Evolutionary conservation across 164 flowering plant species (phyloP), one percentile per base, ranked within the genome.

Genomic region (Liquidambar formosana): DNA sequence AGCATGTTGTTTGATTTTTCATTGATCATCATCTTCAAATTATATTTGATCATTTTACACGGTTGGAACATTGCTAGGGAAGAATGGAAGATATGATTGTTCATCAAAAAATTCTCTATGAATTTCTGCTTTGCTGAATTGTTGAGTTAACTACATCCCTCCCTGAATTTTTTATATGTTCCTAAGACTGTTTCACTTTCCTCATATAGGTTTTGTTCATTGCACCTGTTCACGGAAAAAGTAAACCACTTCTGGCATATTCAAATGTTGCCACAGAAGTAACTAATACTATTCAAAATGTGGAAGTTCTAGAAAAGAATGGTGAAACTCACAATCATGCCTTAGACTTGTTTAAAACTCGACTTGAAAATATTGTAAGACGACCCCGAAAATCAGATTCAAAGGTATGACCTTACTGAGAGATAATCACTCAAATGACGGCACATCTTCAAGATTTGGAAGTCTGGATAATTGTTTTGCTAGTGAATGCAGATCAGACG

Each of bases 121-220:
- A 8, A 21, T 26, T 54, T 59, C 63, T 59, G 63, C 43, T 2
- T 14, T 26, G 23, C 45, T 59, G 63, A 59, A 59, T 16, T 59
- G 44, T 33, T 59, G 22, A 15, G 11, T 59, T 13, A 59, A 28
- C 28, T 59, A 28, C 10, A 18, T 8, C 12, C 41, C 19, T 18
- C 63, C 21, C 3, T 12, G 28, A 41, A 23, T n/a, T 58, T 25
- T 47, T 62, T 67, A 44, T 44, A 21, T 26, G 53, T 22, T 28
- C 58, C 11, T 54, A 54, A 11, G 2, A 22, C 52, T 63, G 14
- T n/a, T 28, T 54, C 9, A 1, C 38, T 60, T 60, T 64, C 57
- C 51, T 57, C 53, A 28, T 83, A 72, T 71, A 94, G 99, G 75
- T 94, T 19, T 77, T 95, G 71, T 86, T 93, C 73, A 87, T 95